phyloP scores from a whole-genome alignment of 2,329 filamentous ascomycete genomes.

The Ophiocordyceps robertsii region DNA sequence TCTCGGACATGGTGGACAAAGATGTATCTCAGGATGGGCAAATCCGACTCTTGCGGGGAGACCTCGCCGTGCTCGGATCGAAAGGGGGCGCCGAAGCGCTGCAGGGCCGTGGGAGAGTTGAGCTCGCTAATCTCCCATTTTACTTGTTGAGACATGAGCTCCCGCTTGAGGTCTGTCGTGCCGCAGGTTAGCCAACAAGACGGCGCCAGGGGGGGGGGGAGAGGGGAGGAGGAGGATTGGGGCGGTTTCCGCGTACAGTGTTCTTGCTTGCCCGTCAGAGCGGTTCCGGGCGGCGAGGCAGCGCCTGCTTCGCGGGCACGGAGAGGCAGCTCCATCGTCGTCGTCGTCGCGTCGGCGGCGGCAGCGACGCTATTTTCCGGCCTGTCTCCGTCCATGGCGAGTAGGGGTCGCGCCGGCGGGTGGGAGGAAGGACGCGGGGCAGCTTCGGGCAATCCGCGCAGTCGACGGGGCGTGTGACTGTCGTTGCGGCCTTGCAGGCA shows the following conservation, averaged over 20 bases:
- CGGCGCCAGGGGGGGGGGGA: neutral
- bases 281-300: constrained; percentile 27
- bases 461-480: too few relatives aligned
- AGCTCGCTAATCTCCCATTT: constrained; percentile 83
- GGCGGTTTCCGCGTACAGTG: constrained; percentile 55
- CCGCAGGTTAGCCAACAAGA: constrained; percentile 7
- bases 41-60: constrained; percentile 80
- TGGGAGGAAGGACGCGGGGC: neutral
- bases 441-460: neutral
- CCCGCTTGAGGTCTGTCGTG: constrained; percentile 74
- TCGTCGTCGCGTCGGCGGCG: constrained; percentile 3
- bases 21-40: constrained; percentile 88
- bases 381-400: neutral
- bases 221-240: neutral
- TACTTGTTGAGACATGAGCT: constrained; percentile 83
- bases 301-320: constrained; percentile 14
- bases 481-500: too few relatives aligned
- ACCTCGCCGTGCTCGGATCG: constrained; percentile 86
- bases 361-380: neutral
- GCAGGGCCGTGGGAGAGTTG: constrained; percentile 86
- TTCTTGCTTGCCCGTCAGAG: constrained; percentile 89
- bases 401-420: neutral
- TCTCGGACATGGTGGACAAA: constrained; percentile 97
- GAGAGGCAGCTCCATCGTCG: constrained; percentile 13
- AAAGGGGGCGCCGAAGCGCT: constrained; percentile 92